Evolutionary conservation across 176 grass and related monocot species (phyloP), one percentile per base, ranked within the genome.

Genomic region (Aegilops sharonensis): DNA sequence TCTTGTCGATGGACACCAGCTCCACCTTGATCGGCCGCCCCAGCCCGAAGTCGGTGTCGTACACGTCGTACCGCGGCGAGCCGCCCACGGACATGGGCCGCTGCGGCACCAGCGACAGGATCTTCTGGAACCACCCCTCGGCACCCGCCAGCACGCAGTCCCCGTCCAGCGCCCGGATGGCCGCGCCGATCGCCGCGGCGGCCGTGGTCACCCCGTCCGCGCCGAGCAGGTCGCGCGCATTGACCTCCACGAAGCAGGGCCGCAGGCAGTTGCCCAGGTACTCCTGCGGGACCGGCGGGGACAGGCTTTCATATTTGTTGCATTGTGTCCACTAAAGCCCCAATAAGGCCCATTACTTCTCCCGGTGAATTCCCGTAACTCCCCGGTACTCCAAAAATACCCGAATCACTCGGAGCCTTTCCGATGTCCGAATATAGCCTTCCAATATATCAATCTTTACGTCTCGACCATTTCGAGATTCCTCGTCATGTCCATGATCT

Each of bases 221-320:
- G 3, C 79, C 89, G 0, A 86, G 65, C 11, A 98, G 90, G 62
- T 92, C 88, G 11, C 35, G 65, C 72, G 77, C 39, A 54, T 35
- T 67, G 4, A 90, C 87, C 82, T 96, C 97, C 42, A 94, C 92
- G 78, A 99, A 99, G 85, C 97, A 99, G 0, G 94, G 94, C 0
- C 97, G 84, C 2, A 99, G 89, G 85, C 97, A 99, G 85, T 99
- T 99, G 85, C 97, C 97, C 8, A 99, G 92, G 85, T 94, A 99
- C 66, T 87, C 92, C 15, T 88, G 78, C 0, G 89, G 92, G 3
- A 99, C 43, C 23, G 90, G 89, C 59, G 97, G 97, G 4, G 87
- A 20, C 21, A 99, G 63, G 34, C 97, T 25, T 25, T 25, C 25
- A 25, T 25, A 25, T 25, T 25, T 25, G 25, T 25, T 25, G 25